Percentiles rank a stretch among this genome's conserved stretches.
phyloP scores from a whole-genome alignment of 2,329 filamentous ascomycete genomes.

The Stemphylium vesicarium region DNA sequence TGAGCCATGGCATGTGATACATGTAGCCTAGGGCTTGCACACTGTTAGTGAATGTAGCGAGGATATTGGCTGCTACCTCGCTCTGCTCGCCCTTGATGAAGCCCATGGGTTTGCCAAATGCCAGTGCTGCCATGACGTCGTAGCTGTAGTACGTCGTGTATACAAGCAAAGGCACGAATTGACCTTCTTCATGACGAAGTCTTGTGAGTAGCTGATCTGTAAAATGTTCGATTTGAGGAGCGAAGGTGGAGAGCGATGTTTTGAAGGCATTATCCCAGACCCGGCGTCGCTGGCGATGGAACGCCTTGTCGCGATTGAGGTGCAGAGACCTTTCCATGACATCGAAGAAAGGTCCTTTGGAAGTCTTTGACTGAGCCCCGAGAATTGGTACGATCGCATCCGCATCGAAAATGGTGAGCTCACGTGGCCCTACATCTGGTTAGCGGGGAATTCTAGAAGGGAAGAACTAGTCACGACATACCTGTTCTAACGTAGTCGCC shows the following conservation, averaged over 20 bases:
- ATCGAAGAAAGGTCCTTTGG: slow-evolving; percentile 36
- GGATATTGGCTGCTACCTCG: slow-evolving; percentile 25
- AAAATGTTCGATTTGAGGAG: slow-evolving; percentile 28
- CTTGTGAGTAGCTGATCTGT: slow-evolving; percentile 31
- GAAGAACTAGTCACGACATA: slow-evolving; percentile 6
- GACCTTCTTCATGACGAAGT: slow-evolving; percentile 23
- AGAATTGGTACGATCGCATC: slow-evolving; percentile 29
- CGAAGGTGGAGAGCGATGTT: slow-evolving; percentile 30
- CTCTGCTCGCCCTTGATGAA: slow-evolving; percentile 44
- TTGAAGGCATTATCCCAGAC: slow-evolving; percentile 43
- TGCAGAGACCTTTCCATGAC: slow-evolving; percentile 32
- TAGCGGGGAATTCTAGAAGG: neutral
- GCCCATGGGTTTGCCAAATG: slow-evolving; percentile 53
- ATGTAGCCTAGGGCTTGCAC: slow-evolving; percentile 30
- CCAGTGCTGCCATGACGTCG: slow-evolving; percentile 55
- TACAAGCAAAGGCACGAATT: slow-evolving; percentile 47
- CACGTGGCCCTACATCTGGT: slow-evolving; percentile 26
- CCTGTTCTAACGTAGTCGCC: slow-evolving; percentile 36
- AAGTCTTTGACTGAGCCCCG: slow-evolving; percentile 29
- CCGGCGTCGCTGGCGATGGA: slow-evolving; percentile 34
- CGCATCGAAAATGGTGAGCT: slow-evolving; percentile 33
- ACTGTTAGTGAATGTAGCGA: slow-evolving; percentile 43
- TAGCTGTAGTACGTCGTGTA: slow-evolving; percentile 54
- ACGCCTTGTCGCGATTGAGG: slow-evolving; percentile 33
- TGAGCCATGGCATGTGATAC: slow-evolving; percentile 37